Percentiles rank a stretch among this genome's conserved stretches.
Evolutionary conservation across 116 monocot genomes (phyloP).

Genomic region (Zostera marina): DNA sequence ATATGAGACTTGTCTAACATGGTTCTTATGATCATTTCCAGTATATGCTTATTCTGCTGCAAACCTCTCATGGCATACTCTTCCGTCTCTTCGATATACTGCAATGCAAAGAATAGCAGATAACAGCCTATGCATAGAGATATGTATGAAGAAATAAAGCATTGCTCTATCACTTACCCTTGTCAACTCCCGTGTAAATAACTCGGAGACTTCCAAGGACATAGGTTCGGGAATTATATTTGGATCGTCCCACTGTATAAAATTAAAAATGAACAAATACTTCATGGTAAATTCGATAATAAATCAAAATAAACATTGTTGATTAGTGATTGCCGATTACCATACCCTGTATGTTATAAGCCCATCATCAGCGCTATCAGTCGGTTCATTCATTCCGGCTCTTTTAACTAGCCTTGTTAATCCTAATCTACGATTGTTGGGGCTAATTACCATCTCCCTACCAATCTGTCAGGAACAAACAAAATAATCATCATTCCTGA

Average conservation of each 20-base stretch:
- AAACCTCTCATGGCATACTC: conserved; percentile 68
- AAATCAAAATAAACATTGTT: neutral
- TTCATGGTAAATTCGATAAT: neutral
- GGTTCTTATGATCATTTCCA: conserved; percentile 52
- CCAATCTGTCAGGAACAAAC: conserved; percentile 38
- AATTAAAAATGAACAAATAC: neutral
- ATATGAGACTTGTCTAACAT: conserved; percentile 55
- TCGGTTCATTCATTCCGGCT: conserved; percentile 39
- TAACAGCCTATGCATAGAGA: neutral
- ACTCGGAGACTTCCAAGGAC: conserved; percentile 66
- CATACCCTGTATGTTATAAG: conserved; percentile 56
- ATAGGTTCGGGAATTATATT: conserved; percentile 57
- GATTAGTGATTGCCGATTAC: conserved; percentile 4
- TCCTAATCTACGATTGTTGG: conserved; percentile 55
- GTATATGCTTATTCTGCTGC: conserved; percentile 48
- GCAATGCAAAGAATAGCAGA: conserved; percentile 3
- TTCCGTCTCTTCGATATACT: conserved; percentile 87
- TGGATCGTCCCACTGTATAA: conserved; percentile 67
- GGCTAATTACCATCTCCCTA: conserved; percentile 91
- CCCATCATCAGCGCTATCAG: conserved; percentile 53
- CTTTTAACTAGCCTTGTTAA: conserved; percentile 44
- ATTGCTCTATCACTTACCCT: conserved; percentile 24
- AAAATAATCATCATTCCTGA: too few relatives aligned
- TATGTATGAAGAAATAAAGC: neutral
- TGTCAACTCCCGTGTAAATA: conserved; percentile 68